Conservation (phyloP, 2,329 filamentous ascomycete genomes). For the Fusarium poae region DNA sequence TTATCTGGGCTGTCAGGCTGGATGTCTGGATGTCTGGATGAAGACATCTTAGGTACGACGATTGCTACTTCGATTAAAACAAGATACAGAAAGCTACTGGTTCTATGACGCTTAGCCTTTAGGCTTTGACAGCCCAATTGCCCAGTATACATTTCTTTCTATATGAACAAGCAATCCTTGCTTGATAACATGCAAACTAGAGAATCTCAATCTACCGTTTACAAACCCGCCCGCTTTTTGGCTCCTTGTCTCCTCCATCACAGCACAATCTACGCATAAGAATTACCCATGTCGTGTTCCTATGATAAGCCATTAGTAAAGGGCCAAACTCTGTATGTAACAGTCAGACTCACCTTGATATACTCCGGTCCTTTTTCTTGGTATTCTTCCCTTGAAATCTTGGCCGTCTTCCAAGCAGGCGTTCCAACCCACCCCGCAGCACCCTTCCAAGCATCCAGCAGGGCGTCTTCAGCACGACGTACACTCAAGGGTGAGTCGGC, state of each 20-base stretch:
- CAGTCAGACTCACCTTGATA: conserved; percentile 76
- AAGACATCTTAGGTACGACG: neutral
- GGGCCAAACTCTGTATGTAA: neutral
- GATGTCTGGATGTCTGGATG: conserved; percentile 39
- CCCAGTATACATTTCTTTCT: neutral
- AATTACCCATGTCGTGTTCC: conserved; percentile 77
- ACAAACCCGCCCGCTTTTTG: conserved; percentile 43
- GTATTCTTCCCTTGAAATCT: conserved; percentile 85
- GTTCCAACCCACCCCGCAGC: conserved; percentile 86
- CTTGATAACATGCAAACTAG: conserved; percentile 34
- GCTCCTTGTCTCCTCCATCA: conserved; percentile 37
- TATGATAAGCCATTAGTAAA: conserved; percentile 49
- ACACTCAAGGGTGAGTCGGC: conserved; percentile 75
- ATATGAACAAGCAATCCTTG: conserved; percentile 21
- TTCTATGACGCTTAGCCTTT: neutral
- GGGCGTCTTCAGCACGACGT: conserved; percentile 78
- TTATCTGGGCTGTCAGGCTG: conserved; percentile 61
- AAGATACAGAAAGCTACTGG: neutral
- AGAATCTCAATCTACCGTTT: conserved; percentile 38
- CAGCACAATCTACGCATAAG: conserved; percentile 58
- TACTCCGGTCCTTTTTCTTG: conserved; percentile 93
- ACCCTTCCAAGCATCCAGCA: conserved; percentile 93
- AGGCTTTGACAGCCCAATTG: neutral
- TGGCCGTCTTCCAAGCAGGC: conserved; percentile 70
- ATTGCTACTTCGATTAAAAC: neutral